Base-by-base conservation (phyloP, 306 rosid species). In the Pyrus bretschneideri region DNA sequence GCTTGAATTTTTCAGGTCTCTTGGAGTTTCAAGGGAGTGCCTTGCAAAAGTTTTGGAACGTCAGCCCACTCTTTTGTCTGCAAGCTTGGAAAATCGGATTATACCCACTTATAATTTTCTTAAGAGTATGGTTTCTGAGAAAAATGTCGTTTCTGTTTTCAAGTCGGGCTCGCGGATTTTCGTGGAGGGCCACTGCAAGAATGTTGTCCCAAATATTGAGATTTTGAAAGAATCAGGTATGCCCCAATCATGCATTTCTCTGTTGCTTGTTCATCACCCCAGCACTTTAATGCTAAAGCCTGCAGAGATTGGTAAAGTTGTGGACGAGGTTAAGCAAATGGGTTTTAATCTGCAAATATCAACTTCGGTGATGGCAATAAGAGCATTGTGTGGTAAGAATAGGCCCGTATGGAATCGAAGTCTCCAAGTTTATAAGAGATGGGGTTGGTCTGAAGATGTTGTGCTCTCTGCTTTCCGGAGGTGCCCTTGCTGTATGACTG, bases 381-480 rank as follows among this genome's bases (percentile, higher is more conserved):
- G 9, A 7, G 84, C 80, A n/a, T 74, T 70, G 67, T 6, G 15
- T 10, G 2, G 52, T 6, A n/a, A 80, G 42, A 60, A 25, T 4
- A 71, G 42, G 71, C 31, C 78, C 18, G 55, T 30, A 4, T 86
- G 91, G 96, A 69, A 61, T 12, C 71, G 67, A 8, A 88, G 82
- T 72, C 65, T 83, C 19, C 67, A 67, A 8, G 54, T 40, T 31
- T 5, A 15, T 57, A 85, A 68, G 81, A 88, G 54, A n/a, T 90
- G 89, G 89, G 96, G 93, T 19, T 90, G 82, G 63, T 58, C 63
- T 22, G 63, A 58, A 9, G 63, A 11, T 22, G 63, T 21, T 57
- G 23, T 57, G 9, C 27, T 57, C 15, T 57, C 27, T 57, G 62
- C 62, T 57, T 57, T 57, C 29, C 10, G 62, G 62, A 4, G 82